Evolutionary conservation across 148 eudicot species (phyloP).

Genomic region (Fagopyrum homotropicum): DNA sequence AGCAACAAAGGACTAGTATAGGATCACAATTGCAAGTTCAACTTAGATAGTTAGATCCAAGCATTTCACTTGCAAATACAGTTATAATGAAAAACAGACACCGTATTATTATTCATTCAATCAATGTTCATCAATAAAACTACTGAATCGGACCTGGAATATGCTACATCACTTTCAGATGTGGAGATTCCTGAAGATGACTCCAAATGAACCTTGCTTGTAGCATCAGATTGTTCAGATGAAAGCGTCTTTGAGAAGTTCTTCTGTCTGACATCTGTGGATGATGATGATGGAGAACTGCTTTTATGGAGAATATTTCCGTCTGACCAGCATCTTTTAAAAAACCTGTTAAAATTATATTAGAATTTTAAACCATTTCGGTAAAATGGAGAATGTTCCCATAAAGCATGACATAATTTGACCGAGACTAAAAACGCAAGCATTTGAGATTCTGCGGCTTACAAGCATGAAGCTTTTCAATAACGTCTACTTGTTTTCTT

Average conservation of each 20-base stretch:
- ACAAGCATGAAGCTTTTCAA: neutral
- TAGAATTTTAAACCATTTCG: neutral
- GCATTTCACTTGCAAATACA: neutral
- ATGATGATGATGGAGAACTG: conserved; percentile 30
- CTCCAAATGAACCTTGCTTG: conserved; percentile 33
- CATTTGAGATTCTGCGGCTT: neutral
- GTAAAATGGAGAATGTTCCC: neutral
- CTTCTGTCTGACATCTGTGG: conserved; percentile 24
- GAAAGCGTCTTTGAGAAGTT: conserved; percentile 31
- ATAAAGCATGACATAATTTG: neutral
- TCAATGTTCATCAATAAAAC: neutral
- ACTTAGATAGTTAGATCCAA: neutral
- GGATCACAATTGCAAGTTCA: neutral
- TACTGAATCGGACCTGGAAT: conserved; percentile 46
- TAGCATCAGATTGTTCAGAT: conserved; percentile 34
- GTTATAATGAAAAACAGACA: neutral
- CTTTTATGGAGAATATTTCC: conserved; percentile 69
- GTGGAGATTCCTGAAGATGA: conserved; percentile 59
- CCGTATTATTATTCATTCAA: neutral
- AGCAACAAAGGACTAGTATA: neutral
- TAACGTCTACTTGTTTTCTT: neutral
- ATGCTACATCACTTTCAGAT: conserved; percentile 45
- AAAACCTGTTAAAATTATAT: conserved; percentile 27
- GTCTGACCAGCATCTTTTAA: conserved; percentile 78
- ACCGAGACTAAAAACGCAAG: neutral